These are phyloP conservation scores for Hypomontagnella monticulosa DNA, from an alignment of 495 filamentous ascomycete genomes.

Conservation along the genomic window DNA sequence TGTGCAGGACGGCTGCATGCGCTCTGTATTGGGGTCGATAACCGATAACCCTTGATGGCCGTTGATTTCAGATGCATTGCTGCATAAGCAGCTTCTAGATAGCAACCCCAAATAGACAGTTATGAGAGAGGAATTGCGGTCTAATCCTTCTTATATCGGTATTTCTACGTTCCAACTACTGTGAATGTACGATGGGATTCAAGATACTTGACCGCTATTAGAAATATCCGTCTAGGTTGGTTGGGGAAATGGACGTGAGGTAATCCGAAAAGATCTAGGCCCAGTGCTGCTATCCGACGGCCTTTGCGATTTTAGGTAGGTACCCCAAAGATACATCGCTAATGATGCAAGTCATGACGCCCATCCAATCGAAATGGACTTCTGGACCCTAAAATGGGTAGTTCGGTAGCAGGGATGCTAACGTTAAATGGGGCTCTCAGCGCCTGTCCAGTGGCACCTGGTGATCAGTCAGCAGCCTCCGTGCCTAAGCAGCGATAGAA, in stretches of 20 bases:
- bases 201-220: background rate
- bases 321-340: conserved; percentile 4
- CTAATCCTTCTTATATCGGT: conserved; percentile 7
- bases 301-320: conserved; percentile 17
- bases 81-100: conserved; percentile 47
- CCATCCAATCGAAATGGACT: conserved; percentile 29
- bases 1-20: conserved; percentile 24
- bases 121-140: conserved; percentile 36
- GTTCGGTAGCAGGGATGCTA: conserved; percentile 15
- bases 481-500: conserved; percentile 20
- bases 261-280: conserved; percentile 4
- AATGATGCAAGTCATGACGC: conserved; percentile 38
- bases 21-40: conserved; percentile 31
- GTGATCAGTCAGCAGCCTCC: conserved; percentile 20
- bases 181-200: no score
- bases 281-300: conserved; percentile 1
- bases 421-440: conserved; percentile 23
- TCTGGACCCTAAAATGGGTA: conserved; percentile 23
- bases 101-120: conserved; percentile 47
- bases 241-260: background rate
- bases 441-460: conserved; percentile 22
- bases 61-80: conserved; percentile 44
- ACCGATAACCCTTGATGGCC: conserved; percentile 32
- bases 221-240: background rate
- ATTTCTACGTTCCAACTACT: background rate